Percentiles rank a stretch among this genome's conserved stretches.
These are phyloP conservation scores for Musa schizocarpa DNA, from an alignment of 176 grass and related monocot genomes.

Conservation along the genomic window DNA sequence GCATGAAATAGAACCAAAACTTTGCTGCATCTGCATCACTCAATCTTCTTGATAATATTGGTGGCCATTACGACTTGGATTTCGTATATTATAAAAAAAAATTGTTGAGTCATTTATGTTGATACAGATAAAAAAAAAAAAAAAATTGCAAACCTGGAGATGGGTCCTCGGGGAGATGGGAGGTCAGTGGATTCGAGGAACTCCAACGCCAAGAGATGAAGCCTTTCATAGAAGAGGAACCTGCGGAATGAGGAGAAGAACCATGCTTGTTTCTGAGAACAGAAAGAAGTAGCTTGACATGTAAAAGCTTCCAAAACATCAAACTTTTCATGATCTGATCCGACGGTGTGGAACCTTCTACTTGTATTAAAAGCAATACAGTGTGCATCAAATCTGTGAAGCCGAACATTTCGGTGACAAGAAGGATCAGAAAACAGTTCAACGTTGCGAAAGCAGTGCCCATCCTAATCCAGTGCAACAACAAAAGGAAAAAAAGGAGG, in stretches of 20 bases:
- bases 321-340: background rate
- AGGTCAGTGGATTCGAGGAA: background rate
- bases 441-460: background rate
- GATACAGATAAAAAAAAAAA: background rate
- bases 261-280: background rate
- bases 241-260: background rate
- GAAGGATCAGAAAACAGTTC: background rate
- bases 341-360: background rate
- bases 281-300: background rate
- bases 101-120: background rate
- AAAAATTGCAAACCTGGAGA: background rate
- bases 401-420: background rate
- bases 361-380: background rate
- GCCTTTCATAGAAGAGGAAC: background rate
- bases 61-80: too few relatives aligned
- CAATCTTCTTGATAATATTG: too few relatives aligned
- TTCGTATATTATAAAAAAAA: background rate
- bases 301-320: background rate
- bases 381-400: background rate
- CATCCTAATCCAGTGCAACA: background rate
- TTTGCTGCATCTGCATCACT: too few relatives aligned
- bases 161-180: background rate
- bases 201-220: background rate
- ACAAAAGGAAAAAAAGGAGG: background rate
- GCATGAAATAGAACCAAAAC: too few relatives aligned